Evolutionary conservation across 2,329 filamentous ascomycete genomes (phyloP).

Genomic region (Neurospora sp.): DNA sequence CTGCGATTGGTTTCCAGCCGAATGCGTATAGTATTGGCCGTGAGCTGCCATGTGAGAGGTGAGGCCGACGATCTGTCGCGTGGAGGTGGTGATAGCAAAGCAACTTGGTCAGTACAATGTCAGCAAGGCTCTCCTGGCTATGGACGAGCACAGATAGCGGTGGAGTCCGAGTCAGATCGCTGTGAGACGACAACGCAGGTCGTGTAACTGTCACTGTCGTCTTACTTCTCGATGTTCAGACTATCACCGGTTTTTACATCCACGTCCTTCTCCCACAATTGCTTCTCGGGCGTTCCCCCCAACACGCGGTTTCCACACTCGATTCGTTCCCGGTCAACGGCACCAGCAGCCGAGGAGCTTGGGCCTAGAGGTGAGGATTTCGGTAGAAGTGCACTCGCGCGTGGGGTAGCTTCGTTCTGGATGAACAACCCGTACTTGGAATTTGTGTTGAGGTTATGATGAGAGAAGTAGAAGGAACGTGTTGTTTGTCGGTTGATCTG

Average conservation of each 20-base stretch:
- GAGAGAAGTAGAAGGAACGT: neutral
- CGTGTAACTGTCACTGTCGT: neutral
- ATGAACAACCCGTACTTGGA: neutral
- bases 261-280: neutral
- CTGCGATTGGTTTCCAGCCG: constrained; percentile 11
- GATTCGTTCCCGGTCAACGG: neutral
- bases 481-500: neutral
- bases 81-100: constrained; percentile 1
- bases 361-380: neutral
- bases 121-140: neutral
- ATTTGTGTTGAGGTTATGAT: neutral
- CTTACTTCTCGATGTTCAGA: neutral
- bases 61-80: constrained; percentile 4
- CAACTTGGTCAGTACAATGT: neutral
- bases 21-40: neutral
- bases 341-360: neutral
- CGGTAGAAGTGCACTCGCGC: neutral
- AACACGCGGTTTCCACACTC: neutral
- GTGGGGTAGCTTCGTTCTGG: neutral
- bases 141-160: neutral
- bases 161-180: constrained; percentile 1
- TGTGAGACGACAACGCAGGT: neutral
- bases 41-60: neutral
- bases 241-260: neutral
- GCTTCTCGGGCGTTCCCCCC: neutral